Percentiles rank a stretch among this genome's conserved stretches.
Evolutionary conservation across 202 grass and related monocot species (phyloP).

Genomic region (Miscanthus sacchariflorus): DNA sequence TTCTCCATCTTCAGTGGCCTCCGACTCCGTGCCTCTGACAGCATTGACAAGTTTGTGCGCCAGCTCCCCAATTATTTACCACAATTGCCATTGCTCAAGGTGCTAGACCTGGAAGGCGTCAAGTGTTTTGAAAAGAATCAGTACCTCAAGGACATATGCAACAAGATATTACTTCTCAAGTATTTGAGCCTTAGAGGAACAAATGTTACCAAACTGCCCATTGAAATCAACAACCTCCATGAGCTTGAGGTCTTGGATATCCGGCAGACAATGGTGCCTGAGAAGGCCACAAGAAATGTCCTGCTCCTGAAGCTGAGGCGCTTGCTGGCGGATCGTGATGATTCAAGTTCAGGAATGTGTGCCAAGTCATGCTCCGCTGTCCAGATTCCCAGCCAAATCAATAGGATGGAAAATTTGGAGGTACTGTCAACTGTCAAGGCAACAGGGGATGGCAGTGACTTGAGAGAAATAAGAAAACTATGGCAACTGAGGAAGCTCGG

Average conservation of each 20-base stretch:
- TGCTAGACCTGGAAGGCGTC: neutral
- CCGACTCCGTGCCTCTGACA: conserved; percentile 3
- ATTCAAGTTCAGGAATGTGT: neutral
- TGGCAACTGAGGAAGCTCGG: conserved; percentile 25
- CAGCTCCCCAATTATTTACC: neutral
- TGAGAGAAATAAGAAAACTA: neutral
- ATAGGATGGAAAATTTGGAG: conserved; percentile 19
- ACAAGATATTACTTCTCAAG: conserved; percentile 1
- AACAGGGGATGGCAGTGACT: neutral
- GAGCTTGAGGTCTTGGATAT: conserved; percentile 46
- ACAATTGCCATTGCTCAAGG: neutral
- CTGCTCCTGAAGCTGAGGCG: conserved; percentile 32
- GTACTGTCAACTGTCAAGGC: conserved; percentile 15
- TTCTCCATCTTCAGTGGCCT: conserved; percentile 34
- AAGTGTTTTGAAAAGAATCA: neutral
- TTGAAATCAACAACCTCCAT: conserved; percentile 29
- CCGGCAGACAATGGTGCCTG: neutral
- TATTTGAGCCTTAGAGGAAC: conserved; percentile 24
- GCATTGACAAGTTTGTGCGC: neutral
- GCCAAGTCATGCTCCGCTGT: neutral
- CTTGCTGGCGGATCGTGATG: neutral
- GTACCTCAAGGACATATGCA: neutral
- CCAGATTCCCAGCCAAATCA: neutral
- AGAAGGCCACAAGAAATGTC: neutral
- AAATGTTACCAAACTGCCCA: neutral